Conservation (phyloP, 2,329 filamentous ascomycete genomes). For the Talaromyces sp. region DNA sequence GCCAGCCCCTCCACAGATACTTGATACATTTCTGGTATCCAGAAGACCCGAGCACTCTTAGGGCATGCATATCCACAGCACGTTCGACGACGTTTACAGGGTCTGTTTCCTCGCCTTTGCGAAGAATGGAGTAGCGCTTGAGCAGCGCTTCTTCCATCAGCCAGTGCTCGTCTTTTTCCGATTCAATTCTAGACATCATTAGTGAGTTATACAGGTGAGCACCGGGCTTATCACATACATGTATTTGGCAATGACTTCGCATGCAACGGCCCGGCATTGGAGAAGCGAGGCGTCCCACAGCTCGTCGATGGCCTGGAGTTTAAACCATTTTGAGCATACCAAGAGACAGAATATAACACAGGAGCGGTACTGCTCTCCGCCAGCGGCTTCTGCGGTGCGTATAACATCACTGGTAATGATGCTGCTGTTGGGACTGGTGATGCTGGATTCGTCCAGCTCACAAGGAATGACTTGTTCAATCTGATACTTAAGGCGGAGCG, state of each 20-base stretch:
- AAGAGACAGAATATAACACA: constrained; percentile 84
- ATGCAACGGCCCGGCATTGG: constrained; percentile 70
- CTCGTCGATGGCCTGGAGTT: constrained; percentile 70
- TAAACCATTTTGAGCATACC: constrained; percentile 71
- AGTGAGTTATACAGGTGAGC: constrained; percentile 5
- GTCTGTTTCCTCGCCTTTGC: constrained; percentile 64
- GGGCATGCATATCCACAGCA: constrained; percentile 85
- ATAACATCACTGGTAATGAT: constrained; percentile 79
- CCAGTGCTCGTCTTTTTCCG: constrained; percentile 71
- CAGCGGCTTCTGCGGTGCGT: constrained; percentile 74
- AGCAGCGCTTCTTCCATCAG: constrained; percentile 77
- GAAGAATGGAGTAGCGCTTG: constrained; percentile 78
- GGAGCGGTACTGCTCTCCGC: constrained; percentile 64
- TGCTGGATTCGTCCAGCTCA: constrained; percentile 70
- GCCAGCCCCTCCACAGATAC: constrained; percentile 92
- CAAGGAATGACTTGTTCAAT: constrained; percentile 86
- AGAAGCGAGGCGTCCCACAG: constrained; percentile 91
- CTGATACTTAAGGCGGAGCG: constrained; percentile 82
- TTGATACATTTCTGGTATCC: constrained; percentile 95
- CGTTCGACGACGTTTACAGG: constrained; percentile 89
- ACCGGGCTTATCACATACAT: constrained; percentile 33
- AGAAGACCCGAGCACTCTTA: constrained; percentile 81
- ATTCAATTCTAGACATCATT: constrained; percentile 63
- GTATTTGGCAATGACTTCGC: constrained; percentile 85
- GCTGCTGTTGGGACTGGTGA: constrained; percentile 76